phyloP scores from a whole-genome alignment of 192 early-diverging fungal genomes.

The Backusella psychrophila region DNA sequence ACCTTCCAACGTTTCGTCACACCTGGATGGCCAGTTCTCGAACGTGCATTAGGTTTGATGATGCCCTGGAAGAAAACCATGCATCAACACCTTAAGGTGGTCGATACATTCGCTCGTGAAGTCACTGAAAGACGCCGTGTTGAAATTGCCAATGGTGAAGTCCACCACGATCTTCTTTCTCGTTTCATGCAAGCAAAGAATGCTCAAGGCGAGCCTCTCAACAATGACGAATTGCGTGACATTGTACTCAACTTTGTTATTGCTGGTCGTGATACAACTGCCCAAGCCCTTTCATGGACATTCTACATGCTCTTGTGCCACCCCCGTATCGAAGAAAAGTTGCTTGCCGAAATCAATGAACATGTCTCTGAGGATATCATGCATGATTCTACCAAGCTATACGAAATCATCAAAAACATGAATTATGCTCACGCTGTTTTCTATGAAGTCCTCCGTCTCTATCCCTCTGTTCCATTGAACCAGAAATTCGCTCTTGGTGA shows the following conservation, averaged over 20 bases:
- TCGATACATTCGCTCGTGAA: slow-evolving; percentile 25
- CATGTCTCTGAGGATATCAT: slow-evolving; percentile 23
- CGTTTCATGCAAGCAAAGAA: slow-evolving; percentile 33
- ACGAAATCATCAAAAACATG: slow-evolving; percentile 34
- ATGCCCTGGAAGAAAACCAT: slow-evolving; percentile 21
- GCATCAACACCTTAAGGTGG: slow-evolving; percentile 20
- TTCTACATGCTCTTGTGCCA: slow-evolving; percentile 41
- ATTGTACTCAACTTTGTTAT: slow-evolving; percentile 37
- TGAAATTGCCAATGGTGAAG: slow-evolving; percentile 19
- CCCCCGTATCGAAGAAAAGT: slow-evolving; percentile 40
- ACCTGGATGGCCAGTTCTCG: slow-evolving; percentile 16
- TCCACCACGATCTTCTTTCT: slow-evolving; percentile 22
- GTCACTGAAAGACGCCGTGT: slow-evolving; percentile 28
- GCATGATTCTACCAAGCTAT: slow-evolving; percentile 18
- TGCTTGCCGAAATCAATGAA: slow-evolving; percentile 39
- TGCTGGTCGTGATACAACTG: slow-evolving; percentile 47
- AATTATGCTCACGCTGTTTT: slow-evolving; percentile 35
- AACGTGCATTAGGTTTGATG: neutral
- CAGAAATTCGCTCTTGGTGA: slow-evolving; percentile 53
- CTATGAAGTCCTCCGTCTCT: slow-evolving; percentile 60
- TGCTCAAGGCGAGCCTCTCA: slow-evolving; percentile 20
- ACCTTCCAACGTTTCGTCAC: slow-evolving; percentile 26
- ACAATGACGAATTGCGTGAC: slow-evolving; percentile 33
- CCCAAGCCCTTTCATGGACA: slow-evolving; percentile 47
- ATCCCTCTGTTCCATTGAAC: slow-evolving; percentile 65